phyloP scores from a whole-genome alignment of 1,139 yeast genomes.

The Kodamaea suecica region DNA sequence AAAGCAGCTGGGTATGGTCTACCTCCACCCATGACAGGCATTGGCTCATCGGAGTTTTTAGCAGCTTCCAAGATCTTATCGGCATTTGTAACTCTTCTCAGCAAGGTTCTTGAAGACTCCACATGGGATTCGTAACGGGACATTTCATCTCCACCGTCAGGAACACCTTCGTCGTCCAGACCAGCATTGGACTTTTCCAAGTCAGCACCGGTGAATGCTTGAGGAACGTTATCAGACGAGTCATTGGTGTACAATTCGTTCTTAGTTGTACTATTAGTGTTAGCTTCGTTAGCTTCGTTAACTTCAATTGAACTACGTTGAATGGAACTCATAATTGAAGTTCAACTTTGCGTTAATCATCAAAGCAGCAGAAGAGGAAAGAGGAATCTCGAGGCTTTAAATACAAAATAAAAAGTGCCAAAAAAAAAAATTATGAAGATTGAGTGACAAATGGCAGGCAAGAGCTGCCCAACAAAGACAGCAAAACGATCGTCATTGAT shows the following conservation, averaged over 20 bases:
- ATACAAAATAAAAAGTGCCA: too few relatives aligned
- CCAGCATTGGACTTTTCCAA: slow-evolving; percentile 10
- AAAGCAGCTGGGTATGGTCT: slow-evolving; percentile 51
- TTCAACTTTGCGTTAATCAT: neutral
- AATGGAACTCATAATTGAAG: slow-evolving; percentile 2
- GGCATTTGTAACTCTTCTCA: slow-evolving; percentile 26
- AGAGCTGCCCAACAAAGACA: too few relatives aligned
- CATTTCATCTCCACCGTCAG: slow-evolving; percentile 24
- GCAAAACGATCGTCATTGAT: too few relatives aligned
- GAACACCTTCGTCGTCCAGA: slow-evolving; percentile 4
- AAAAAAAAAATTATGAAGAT: too few relatives aligned
- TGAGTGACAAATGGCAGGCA: too few relatives aligned
- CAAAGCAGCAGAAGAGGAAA: neutral
- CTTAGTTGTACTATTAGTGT: slow-evolving; percentile 1
- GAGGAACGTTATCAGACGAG: slow-evolving; percentile 15
- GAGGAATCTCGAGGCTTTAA: too few relatives aligned
- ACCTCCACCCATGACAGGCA: slow-evolving; percentile 55
- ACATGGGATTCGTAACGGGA: slow-evolving; percentile 26
- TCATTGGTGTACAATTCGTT: slow-evolving; percentile 9
- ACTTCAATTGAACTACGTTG: neutral
- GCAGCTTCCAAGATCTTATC: slow-evolving; percentile 25
- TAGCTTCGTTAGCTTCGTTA: too few relatives aligned
- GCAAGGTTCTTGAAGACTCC: slow-evolving; percentile 24
- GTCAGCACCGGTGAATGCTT: slow-evolving; percentile 16
- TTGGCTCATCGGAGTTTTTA: slow-evolving; percentile 28